Base-by-base conservation (phyloP, 495 filamentous ascomycete species). In the Cetradonia linearis region DNA sequence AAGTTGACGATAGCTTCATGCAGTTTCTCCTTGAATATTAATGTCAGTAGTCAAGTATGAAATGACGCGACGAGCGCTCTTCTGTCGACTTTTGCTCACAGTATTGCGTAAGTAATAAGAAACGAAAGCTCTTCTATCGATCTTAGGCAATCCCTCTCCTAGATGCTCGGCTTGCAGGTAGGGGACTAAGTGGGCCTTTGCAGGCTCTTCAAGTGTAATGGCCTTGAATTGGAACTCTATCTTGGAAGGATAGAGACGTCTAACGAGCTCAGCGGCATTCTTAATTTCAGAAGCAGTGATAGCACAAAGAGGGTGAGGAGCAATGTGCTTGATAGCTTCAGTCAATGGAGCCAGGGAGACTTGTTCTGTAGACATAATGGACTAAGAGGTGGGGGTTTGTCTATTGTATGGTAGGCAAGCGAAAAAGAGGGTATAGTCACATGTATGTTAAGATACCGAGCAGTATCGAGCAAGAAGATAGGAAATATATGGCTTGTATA, bases 1-100 rank as follows among this genome's bases (percentile, higher is more conserved):
- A 87, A 70, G 62, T 82, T 81, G 31, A 86, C 77, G 58, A 84
- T 67, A 16, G 83, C 82, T 70, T 87, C 85, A 61, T 86, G 85
- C 46, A 87, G 72, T 70, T 84, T 84, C 67, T 83, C 77, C 83
- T 85, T 59, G 25, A 48, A 10, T 20, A 5, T 4, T 10, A 31
- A 36, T 38, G 25, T 49, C 28, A 40, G 38, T 61, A 5, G 20
- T 20, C 42, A 16, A 28, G 25, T 25, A 38, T 18, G 14, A 7
- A 20, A 10, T n/a, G 28, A 28, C 16, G 34, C 2, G 13, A 34
- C 25, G 55, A 27, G 13, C 5, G 27, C n/a, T 55, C 13, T 30
- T 55, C 5, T 37, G 33, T 55, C 31, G 14, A 14, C 8, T 47
- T 40, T 42, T 16, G 65, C 75, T 69, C 68, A 83, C 82, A 40